Evolutionary conservation across 306 rosid species (phyloP).

Genomic region (Ammopiptanthus mongolicus): DNA sequence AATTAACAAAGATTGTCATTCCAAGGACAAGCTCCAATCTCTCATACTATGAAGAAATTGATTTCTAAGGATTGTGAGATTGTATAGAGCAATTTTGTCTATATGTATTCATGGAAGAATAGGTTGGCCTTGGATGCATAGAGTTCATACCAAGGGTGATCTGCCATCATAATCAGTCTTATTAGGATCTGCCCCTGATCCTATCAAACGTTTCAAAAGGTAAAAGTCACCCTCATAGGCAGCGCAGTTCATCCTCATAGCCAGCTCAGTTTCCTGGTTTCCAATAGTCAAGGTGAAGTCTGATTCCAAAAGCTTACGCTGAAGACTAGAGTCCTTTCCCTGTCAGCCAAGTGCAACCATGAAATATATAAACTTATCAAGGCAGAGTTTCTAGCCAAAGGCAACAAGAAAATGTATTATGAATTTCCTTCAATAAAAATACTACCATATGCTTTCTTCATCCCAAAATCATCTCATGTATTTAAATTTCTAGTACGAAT

Average conservation of each 20-base stretch:
- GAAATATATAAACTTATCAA: background rate
- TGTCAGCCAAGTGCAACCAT: constrained; percentile 17
- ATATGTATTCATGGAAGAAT: background rate
- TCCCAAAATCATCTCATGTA: background rate
- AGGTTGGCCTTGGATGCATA: background rate
- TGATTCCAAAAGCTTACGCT: constrained; percentile 52
- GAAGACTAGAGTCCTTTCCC: constrained; percentile 47
- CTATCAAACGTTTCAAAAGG: constrained; percentile 45
- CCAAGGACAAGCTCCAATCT: background rate
- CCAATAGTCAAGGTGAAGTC: constrained; percentile 41
- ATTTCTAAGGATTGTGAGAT: background rate
- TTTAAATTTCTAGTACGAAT: background rate
- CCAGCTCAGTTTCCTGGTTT: constrained; percentile 49
- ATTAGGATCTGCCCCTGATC: constrained; percentile 61
- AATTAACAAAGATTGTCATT: background rate
- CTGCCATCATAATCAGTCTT: constrained; percentile 64
- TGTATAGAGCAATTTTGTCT: background rate
- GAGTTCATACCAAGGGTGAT: constrained; percentile 56
- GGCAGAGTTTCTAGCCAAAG: background rate
- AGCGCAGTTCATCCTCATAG: constrained; percentile 52
- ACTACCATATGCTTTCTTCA: background rate
- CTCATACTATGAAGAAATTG: background rate
- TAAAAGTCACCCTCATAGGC: constrained; percentile 45
- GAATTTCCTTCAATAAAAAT: background rate
- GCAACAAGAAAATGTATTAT: background rate